Base-by-base conservation (phyloP, 2,329 filamentous ascomycete genomes). In the Penicillium sp. region DNA sequence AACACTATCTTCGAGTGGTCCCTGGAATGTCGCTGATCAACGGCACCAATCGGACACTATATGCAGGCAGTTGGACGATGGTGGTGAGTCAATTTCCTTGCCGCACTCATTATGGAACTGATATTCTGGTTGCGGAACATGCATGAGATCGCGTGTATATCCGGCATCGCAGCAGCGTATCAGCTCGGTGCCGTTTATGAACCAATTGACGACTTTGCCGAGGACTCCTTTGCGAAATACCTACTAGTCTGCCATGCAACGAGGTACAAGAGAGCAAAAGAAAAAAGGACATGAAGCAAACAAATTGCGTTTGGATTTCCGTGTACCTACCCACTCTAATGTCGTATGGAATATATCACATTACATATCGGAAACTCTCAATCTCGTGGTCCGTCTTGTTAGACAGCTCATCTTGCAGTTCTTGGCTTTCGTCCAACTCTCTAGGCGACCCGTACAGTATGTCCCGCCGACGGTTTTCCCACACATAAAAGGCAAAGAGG, bases 11-110 rank as follows among this genome's bases (percentile, higher is more conserved):
- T 3, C 76, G 80, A 31, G 80, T 83, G 1, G 83, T 89, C 1
- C 86, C 86, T 0, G 82, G 82, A 55, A 80, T 89, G 77, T 86
- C 85, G 83, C 79, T 86, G 19, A 76, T 89, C 3, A 84, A 89
- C 55, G 84, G 83, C 0, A 79, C 75, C 53, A 81, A 80, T 22
- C 73, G 75, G 41, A 88, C 85, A 0, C 72, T 76, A 18, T 88
- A 81, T 62, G 84, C 84, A 0, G 81, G 80, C 1, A 78, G 78
- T 6, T 88, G 84, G 85, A 88, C 85, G 0, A 72, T 88, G 49
- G 80, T 87, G 57, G 81, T 86, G 63, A 63, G 73, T 67, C 12
- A n/a, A 10, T n/a, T 4, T 28, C 11, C n/a, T 4, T 30, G 4
- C 18, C 9, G 4, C 3, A 25, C 22, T 13, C n/a, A 3, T 3